Evolutionary conservation across 2,329 filamentous ascomycete genomes (phyloP).

Genomic region (Xylaria sp.): DNA sequence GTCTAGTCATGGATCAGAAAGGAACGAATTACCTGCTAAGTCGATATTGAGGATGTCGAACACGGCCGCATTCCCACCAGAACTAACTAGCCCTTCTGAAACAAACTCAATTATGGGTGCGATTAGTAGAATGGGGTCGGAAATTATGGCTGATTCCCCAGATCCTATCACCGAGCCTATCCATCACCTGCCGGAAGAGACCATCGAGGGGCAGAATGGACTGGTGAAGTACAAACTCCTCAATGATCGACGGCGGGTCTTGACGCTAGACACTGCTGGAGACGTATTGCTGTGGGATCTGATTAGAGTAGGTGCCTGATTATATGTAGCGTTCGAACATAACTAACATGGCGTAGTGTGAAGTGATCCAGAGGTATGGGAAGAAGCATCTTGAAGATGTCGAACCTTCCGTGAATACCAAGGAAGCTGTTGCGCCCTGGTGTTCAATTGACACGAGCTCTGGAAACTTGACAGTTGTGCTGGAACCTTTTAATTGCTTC

Average conservation of each 20-base stretch:
- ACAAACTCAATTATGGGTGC: slow-evolving; percentile 45
- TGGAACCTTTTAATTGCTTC: slow-evolving; percentile 95
- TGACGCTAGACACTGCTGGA: slow-evolving; percentile 92
- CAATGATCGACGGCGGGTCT: slow-evolving; percentile 84
- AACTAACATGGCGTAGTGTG: slow-evolving; percentile 60
- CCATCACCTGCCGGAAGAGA: slow-evolving; percentile 71
- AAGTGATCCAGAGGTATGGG: slow-evolving; percentile 87
- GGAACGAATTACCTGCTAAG: slow-evolving; percentile 73
- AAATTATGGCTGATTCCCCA: slow-evolving; percentile 55
- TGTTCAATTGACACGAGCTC: slow-evolving; percentile 94
- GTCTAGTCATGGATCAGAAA: slow-evolving; percentile 41
- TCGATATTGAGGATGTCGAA: slow-evolving; percentile 83
- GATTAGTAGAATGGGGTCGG: slow-evolving; percentile 59
- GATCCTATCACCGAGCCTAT: slow-evolving; percentile 61
- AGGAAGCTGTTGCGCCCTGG: slow-evolving; percentile 91
- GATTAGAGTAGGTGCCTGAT: slow-evolving; percentile 66
- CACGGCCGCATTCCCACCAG: slow-evolving; percentile 73
- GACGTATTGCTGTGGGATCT: slow-evolving; percentile 96
- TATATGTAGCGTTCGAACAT: neutral
- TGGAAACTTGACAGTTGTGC: slow-evolving; percentile 83
- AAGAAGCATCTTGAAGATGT: slow-evolving; percentile 95
- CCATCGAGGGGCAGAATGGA: slow-evolving; percentile 93
- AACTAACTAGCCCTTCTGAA: slow-evolving; percentile 58
- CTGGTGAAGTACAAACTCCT: slow-evolving; percentile 90
- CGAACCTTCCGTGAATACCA: slow-evolving; percentile 80